Conservation (phyloP, 805 yeast genomes). For the Starmerella powellii region DNA sequence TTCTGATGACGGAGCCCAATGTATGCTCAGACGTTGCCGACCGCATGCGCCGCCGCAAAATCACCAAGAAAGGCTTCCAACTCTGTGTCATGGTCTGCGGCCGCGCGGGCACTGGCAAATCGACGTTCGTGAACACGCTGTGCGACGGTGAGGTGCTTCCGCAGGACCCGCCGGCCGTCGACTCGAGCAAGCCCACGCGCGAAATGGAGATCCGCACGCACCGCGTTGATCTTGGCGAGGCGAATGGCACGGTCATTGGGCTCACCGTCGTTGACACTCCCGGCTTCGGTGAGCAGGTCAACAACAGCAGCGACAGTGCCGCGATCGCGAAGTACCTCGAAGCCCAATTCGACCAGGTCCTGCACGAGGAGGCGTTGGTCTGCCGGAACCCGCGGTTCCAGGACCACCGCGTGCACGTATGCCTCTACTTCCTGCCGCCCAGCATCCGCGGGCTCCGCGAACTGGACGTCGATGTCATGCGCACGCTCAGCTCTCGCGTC, state of each 20-base stretch:
- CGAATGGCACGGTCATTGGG: constrained; percentile 39
- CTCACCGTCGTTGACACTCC: constrained; percentile 59
- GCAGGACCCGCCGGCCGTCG: neutral
- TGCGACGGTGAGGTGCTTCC: constrained; percentile 32
- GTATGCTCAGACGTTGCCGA: constrained; percentile 20
- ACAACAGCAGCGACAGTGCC: constrained; percentile 39
- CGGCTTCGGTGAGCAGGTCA: constrained; percentile 65
- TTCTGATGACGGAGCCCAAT: neutral
- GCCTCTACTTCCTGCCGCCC: constrained; percentile 61
- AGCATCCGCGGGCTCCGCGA: constrained; percentile 44
- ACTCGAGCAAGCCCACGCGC: constrained; percentile 3
- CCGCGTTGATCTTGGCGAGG: constrained; percentile 40
- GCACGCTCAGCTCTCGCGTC: constrained; percentile 53
- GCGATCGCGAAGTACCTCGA: constrained; percentile 49
- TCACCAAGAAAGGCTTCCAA: constrained; percentile 39
- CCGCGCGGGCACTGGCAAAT: constrained; percentile 61
- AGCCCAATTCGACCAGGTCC: constrained; percentile 51
- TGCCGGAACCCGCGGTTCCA: constrained; percentile 67
- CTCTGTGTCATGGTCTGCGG: constrained; percentile 62
- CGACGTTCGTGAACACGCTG: constrained; percentile 60
- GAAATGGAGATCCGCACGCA: constrained; percentile 19
- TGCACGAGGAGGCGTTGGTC: constrained; percentile 79
- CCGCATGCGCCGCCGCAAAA: constrained; percentile 43
- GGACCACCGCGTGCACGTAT: constrained; percentile 72
- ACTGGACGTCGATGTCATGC: constrained; percentile 63